Evolutionary conservation across 23 red algal species (phyloP), one percentile per base, ranked within the genome.

Genomic region (Agarophyton chilense): DNA sequence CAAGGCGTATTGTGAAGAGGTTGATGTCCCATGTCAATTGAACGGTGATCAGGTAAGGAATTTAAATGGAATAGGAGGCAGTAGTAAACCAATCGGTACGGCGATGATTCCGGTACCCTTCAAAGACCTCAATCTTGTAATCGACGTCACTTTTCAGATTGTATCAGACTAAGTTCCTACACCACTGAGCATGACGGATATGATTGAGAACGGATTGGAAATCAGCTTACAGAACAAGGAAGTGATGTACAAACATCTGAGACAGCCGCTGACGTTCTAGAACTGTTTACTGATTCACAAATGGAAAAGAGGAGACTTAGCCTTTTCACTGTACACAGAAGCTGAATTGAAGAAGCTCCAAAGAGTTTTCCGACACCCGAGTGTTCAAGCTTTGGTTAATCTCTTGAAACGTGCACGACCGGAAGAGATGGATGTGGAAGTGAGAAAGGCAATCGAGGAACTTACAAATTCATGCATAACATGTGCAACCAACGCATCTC

Each of bases 321-420:
- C 18, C 16, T 74, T 54, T 46, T 13, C 51, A 10, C 9, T 55
- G 28, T 87, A 87, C 54, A 74, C 83, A 18, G 64, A 87, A 42
- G 19, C 45, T 28, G 83, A 87, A 75, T 47, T 87, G 19, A 52
- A 65, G 43, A 90, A 78, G 28, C 72, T 79, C 9, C 86, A 90
- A 38, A 18, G 45, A 22, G 13, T 55, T 25, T 90, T 79, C 33
- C 46, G 86, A 19, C 86, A 79, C 64, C 86, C 72, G 1, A 66
- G 51, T 49, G 86, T 90, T 10, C 36, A 64, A 31, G 74, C 71
- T 24, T 39, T 66, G 1, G 45, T 32, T 5, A 42, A 77, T 45
- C 51, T 89, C 10, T 52, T 55, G 52, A 77, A 78, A 34, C 52
- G 66, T 14, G 66, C 83, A 26, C 50, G 35, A 12, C 79, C 39